Evolutionary conservation across 495 filamentous ascomycete genomes (phyloP).

Genomic region (Penicillium argentinense): DNA sequence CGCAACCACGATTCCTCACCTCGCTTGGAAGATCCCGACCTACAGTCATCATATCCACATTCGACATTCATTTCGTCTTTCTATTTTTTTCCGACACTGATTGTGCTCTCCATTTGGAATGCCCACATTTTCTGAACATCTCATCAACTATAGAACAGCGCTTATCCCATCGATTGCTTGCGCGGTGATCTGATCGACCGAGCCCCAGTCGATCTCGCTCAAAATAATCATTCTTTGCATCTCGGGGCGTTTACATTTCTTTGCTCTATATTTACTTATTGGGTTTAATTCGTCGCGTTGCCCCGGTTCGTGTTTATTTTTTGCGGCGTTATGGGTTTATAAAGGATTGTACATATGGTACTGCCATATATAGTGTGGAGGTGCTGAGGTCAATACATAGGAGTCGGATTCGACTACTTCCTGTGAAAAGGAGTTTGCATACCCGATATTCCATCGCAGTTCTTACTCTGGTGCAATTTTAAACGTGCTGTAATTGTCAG

Average conservation of each 20-base stretch:
- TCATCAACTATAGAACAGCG: not conserved
- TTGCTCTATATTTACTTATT: not conserved
- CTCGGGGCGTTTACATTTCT: not conserved
- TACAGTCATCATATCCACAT: not conserved
- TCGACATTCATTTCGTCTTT: not conserved
- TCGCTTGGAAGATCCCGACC: too few relatives aligned
- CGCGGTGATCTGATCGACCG: not conserved
- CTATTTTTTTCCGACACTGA: not conserved
- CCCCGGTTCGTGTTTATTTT: conserved; percentile 1
- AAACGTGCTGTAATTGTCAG: too few relatives aligned
- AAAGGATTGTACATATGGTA: conserved; percentile 8
- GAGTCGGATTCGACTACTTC: not conserved
- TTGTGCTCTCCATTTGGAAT: not conserved
- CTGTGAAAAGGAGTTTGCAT: not conserved
- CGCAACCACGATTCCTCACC: not conserved
- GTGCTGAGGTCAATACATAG: conserved; percentile 1
- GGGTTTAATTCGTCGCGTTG: not conserved
- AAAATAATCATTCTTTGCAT: not conserved
- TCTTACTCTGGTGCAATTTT: too few relatives aligned
- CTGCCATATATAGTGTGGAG: conserved; percentile 6
- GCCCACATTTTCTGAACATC: not conserved
- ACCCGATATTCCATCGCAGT: too few relatives aligned
- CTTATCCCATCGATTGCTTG: not conserved
- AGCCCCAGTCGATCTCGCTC: not conserved
- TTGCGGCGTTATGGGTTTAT: not conserved